Conservation (phyloP, 192 early-diverging fungal species). For the Umbelopsis isabellina region DNA sequence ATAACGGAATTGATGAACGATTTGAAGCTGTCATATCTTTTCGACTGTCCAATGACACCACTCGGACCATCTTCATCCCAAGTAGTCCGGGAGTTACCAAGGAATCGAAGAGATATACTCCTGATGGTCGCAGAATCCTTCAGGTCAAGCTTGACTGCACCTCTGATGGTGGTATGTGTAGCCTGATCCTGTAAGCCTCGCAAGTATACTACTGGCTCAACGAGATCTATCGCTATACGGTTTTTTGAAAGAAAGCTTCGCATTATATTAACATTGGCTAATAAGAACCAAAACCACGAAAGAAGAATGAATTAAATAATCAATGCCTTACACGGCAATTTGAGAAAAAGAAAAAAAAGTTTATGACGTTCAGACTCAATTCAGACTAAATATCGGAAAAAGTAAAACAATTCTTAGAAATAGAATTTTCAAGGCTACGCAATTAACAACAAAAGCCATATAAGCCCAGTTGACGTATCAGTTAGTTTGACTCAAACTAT, state of each 20-base stretch:
- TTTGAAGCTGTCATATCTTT: slow-evolving; percentile 2
- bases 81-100: neutral
- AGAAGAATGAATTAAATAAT: neutral
- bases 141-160: neutral
- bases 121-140: slow-evolving; percentile 8
- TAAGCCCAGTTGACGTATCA: too few species aligned
- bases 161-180: slow-evolving; percentile 3
- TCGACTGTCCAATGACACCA: neutral
- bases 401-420: neutral
- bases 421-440: neutral
- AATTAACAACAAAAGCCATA: neutral
- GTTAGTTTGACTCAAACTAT: too few species aligned
- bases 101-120: neutral
- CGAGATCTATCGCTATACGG: neutral
- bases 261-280: neutral
- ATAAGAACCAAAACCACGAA: neutral
- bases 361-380: slow-evolving; percentile 5
- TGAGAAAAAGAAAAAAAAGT: slow-evolving; percentile 10
- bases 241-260: slow-evolving; percentile 4
- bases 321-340: neutral
- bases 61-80: slow-evolving; percentile 14
- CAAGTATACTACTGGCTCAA: slow-evolving; percentile 6
- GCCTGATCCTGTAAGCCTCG: neutral
- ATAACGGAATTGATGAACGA: slow-evolving; percentile 7
- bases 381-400: neutral